A percentile compares a stretch with the other conserved stretches of the same genome.
Conservation (phyloP, 192 early-diverging fungal species). For the Helicostylum pulchrum region DNA sequence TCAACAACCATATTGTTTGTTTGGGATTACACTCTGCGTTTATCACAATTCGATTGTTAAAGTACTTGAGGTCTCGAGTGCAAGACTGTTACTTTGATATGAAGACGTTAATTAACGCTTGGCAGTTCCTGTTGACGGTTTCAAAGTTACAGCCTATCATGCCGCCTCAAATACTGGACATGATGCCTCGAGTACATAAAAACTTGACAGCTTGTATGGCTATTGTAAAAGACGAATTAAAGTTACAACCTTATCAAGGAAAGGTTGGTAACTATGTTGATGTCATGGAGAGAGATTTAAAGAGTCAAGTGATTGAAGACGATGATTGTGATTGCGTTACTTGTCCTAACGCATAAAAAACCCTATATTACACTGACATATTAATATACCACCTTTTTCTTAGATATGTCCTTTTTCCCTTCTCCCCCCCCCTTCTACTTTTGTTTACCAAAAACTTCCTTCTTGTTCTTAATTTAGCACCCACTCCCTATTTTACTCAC, state of each 20-base stretch:
- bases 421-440: no score
- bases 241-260: constrained; percentile 5
- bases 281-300: constrained; percentile 8
- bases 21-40: neutral
- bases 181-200: constrained; percentile 7
- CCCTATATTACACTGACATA: no score
- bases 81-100: constrained; percentile 13
- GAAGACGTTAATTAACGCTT: constrained; percentile 5
- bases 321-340: constrained; percentile 8
- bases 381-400: no score
- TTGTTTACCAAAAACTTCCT: no score
- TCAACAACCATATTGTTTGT: neutral
- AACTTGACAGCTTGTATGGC: neutral
- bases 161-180: neutral
- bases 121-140: neutral
- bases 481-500: no score
- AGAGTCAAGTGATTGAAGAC: constrained; percentile 6
- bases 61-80: neutral
- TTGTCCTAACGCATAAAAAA: constrained; percentile 10
- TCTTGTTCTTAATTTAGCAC: no score
- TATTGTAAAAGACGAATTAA: neutral
- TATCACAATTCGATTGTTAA: constrained; percentile 12
- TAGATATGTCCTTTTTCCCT: no score
- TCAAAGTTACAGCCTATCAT: neutral
- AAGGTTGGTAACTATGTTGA: constrained; percentile 5